Base-by-base conservation (phyloP, 2,329 filamentous ascomycete species). In the Metarhizium brunneum region DNA sequence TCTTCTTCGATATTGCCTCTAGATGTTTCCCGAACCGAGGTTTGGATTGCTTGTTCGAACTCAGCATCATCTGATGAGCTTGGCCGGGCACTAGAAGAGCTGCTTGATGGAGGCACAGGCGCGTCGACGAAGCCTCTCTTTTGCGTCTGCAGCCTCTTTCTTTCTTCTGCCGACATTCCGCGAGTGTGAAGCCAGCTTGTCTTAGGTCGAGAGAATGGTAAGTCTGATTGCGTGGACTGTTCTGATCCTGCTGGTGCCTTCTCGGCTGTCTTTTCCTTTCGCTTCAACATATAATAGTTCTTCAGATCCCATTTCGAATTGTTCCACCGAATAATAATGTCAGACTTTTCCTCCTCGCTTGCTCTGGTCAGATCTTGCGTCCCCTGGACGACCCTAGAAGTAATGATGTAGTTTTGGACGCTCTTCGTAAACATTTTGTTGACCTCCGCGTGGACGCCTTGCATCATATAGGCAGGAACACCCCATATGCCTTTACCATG, bases 391-490 rank as follows among this genome's bases (percentile, higher is more conserved):
- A 88, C 87, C 49, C 90, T 79, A 2, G 89, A 87, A 1, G 88
- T 82, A 49, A 90, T 82, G 60, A 95, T 89, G 66, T 92, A 92
- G 61, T 88, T 90, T 51, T 88, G 78, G 18, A 90, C 83, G 59
- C 83, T 88, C 48, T 80, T 83, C 29, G 85, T 83, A 61, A 90
- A 86, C 49, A 80, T 71, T 59, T 86, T 90, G 58, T 85, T 79
- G 54, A 94, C 77, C 66, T 92, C 87, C 45, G 88, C 87, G 63
- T 92, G 84, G 1, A 94, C 77, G 2, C 91, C 91, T 66, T 92
- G 88, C 76, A 92, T 87, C 3, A 88, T 81, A 65, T 94, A 95
- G 5, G 86, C 91, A 0, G 90, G 88, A 4, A 95, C 70, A 1
- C 82, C 82, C 81, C 83, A 88, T 16, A 88, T 68, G 6, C 29